phyloP scores from a whole-genome alignment of 768 basidiomycete genomes.

The Xerocomellus chrysenteron region DNA sequence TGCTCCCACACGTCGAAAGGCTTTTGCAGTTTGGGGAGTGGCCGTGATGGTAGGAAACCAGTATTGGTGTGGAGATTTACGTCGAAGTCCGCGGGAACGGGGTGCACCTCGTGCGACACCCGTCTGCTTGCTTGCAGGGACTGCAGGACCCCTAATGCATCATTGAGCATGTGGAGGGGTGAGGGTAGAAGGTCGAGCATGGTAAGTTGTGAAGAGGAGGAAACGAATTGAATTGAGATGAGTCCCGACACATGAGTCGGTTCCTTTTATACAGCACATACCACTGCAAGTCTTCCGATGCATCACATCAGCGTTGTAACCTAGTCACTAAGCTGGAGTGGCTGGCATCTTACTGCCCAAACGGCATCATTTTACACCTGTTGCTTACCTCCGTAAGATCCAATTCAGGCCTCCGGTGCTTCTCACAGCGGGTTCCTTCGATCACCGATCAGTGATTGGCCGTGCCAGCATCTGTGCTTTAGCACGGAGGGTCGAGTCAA shows the following conservation, averaged over 20 bases:
- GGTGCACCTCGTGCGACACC: slow-evolving; percentile 31
- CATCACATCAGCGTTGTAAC: slow-evolving; percentile 34
- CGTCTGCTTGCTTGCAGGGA: slow-evolving; percentile 40
- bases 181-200: slow-evolving; percentile 49
- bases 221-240: slow-evolving; percentile 5
- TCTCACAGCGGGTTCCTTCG: slow-evolving; percentile 20
- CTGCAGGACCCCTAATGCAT: slow-evolving; percentile 46
- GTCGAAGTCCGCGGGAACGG: slow-evolving; percentile 50
- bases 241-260: background rate
- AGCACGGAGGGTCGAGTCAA: slow-evolving; percentile 17
- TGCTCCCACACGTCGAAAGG: slow-evolving; percentile 71
- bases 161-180: slow-evolving; percentile 49
- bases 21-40: slow-evolving; percentile 53
- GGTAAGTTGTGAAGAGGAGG: slow-evolving; percentile 6
- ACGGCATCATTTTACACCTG: slow-evolving; percentile 28
- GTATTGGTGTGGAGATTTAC: slow-evolving; percentile 48
- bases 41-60: slow-evolving; percentile 80
- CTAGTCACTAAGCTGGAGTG: slow-evolving; percentile 34
- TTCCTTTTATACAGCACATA: slow-evolving; percentile 32
- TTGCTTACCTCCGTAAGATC: slow-evolving; percentile 24
- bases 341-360: slow-evolving; percentile 27
- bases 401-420: slow-evolving; percentile 14
- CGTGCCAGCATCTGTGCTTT: slow-evolving; percentile 22
- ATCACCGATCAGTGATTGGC: slow-evolving; percentile 23
- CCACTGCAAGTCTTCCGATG: slow-evolving; percentile 30